Evolutionary conservation across 108 stramenopile genomes (phyloP).

Genomic region (Nannochloropsis salina): DNA sequence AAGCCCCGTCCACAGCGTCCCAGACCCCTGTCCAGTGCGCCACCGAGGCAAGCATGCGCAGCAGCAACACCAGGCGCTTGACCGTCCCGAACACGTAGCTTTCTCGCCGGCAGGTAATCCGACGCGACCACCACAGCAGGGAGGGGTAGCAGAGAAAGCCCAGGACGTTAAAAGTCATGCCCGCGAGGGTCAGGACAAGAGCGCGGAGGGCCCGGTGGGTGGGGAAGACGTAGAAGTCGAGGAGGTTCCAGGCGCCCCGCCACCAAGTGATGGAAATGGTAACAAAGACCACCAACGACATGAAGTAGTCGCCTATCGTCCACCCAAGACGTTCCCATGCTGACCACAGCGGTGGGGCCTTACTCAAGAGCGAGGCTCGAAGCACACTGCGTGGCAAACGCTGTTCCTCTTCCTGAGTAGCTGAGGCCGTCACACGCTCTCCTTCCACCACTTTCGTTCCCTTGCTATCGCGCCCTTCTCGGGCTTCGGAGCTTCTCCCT

Average conservation of each 20-base stretch:
- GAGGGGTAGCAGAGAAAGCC: neutral
- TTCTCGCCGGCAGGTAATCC: neutral
- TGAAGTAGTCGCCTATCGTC: neutral
- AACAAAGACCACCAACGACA: neutral
- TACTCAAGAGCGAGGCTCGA: neutral
- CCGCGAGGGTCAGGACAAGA: neutral
- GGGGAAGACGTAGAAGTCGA: neutral
- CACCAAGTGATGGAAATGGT: constrained; percentile 17
- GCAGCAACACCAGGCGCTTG: neutral
- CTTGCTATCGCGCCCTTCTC: too few species aligned
- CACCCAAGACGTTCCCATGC: neutral
- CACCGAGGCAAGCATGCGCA: neutral
- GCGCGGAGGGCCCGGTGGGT: neutral
- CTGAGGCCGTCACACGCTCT: too few species aligned
- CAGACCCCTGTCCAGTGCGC: constrained; percentile 19
- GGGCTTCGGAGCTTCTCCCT: neutral
- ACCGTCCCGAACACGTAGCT: neutral
- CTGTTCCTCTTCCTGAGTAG: neutral
- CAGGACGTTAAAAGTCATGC: neutral
- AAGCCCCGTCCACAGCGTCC: neutral
- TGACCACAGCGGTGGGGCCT: neutral
- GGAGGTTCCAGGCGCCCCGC: constrained; percentile 13
- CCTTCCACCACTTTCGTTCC: too few species aligned
- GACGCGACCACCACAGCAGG: neutral
- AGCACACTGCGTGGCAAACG: neutral